These are phyloP conservation scores for Graphilbum sp. DNA, from an alignment of 2,329 filamentous ascomycete genomes.

Conservation along the genomic window DNA sequence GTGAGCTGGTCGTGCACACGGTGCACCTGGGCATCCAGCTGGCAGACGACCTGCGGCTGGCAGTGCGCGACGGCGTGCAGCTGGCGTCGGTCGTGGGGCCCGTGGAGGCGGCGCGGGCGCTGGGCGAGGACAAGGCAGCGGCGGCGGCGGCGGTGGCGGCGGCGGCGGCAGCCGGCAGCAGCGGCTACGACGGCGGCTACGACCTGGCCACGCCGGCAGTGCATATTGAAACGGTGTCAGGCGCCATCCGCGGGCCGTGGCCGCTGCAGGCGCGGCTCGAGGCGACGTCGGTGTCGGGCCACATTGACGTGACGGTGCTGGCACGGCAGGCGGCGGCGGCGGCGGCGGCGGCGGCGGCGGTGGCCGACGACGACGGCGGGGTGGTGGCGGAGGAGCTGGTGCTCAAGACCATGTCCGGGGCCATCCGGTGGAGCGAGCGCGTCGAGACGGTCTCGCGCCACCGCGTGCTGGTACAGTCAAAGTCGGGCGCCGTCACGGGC, in stretches of 20 bases:
- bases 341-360: constrained; percentile 14
- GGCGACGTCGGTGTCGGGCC: constrained; percentile 27
- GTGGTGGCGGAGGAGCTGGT: constrained; percentile 24
- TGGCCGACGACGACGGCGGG: constrained; percentile 7
- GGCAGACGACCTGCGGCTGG: constrained; percentile 22
- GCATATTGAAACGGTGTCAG: constrained; percentile 24
- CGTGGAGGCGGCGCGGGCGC: constrained; percentile 18
- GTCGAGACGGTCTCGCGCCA: constrained; percentile 18
- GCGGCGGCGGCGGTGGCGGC: constrained; percentile 6
- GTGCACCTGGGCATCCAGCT: constrained; percentile 24
- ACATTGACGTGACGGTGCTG: constrained; percentile 21
- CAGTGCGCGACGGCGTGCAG: constrained; percentile 12
- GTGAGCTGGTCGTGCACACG: constrained; percentile 19
- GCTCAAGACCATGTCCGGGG: constrained; percentile 26
- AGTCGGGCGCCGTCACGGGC: constrained; percentile 26
- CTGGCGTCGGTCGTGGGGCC: constrained; percentile 23
- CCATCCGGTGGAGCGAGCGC: constrained; percentile 11
- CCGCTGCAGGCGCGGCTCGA: constrained; percentile 31
- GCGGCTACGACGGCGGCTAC: too few species aligned
- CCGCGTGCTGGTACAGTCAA: constrained; percentile 27
- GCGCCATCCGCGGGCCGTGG: constrained; percentile 29
- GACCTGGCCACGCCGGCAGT: constrained; percentile 25
- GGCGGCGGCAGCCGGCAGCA: neutral
- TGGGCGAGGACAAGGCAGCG: neutral
- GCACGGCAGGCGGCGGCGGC: constrained; percentile 3